These are phyloP conservation scores for Aspergillus pseudoterreus DNA, from an alignment of 2,329 filamentous ascomycete species.

Conservation along the genomic window DNA sequence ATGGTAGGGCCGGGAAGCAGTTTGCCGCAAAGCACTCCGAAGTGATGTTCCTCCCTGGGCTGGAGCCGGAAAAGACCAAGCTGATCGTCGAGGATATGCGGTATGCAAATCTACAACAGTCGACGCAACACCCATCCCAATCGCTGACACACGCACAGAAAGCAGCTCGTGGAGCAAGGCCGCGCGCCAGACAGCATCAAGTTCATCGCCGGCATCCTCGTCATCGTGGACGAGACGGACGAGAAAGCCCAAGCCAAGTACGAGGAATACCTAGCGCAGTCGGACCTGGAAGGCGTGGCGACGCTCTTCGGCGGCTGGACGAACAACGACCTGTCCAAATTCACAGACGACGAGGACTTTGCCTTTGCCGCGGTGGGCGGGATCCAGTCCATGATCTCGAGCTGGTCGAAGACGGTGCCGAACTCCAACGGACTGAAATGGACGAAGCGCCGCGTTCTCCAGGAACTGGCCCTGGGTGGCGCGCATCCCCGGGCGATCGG, in stretches of 20 bases:
- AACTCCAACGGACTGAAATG: slow-evolving; percentile 34
- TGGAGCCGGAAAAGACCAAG: slow-evolving; percentile 33
- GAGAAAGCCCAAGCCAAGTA: slow-evolving; percentile 39
- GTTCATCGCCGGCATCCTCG: slow-evolving; percentile 38
- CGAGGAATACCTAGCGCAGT: slow-evolving; percentile 36
- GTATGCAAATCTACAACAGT: slow-evolving; percentile 6
- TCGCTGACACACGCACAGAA: slow-evolving; percentile 4
- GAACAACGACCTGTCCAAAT: slow-evolving; percentile 33
- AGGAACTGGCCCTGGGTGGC: slow-evolving; percentile 19
- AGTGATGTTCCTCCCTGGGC: slow-evolving; percentile 41
- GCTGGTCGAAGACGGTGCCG: slow-evolving; percentile 40
- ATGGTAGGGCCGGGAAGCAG: slow-evolving; percentile 31
- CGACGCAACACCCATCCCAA: slow-evolving; percentile 3
- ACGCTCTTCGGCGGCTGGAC: slow-evolving; percentile 43
- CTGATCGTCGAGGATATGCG: slow-evolving; percentile 37
- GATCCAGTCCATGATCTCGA: slow-evolving; percentile 40
- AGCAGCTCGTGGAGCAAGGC: slow-evolving; percentile 22
- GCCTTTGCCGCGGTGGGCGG: slow-evolving; percentile 37
- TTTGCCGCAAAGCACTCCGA: slow-evolving; percentile 40
- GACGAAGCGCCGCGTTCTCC: slow-evolving; percentile 23
- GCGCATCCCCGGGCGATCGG: slow-evolving; percentile 5
- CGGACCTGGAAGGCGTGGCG: slow-evolving; percentile 37
- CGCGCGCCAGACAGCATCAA: slow-evolving; percentile 35
- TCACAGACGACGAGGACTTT: slow-evolving; percentile 44
- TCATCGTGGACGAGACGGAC: slow-evolving; percentile 39